Base-by-base conservation (phyloP, 257 asterid genomes). In the Ilex asprella region DNA sequence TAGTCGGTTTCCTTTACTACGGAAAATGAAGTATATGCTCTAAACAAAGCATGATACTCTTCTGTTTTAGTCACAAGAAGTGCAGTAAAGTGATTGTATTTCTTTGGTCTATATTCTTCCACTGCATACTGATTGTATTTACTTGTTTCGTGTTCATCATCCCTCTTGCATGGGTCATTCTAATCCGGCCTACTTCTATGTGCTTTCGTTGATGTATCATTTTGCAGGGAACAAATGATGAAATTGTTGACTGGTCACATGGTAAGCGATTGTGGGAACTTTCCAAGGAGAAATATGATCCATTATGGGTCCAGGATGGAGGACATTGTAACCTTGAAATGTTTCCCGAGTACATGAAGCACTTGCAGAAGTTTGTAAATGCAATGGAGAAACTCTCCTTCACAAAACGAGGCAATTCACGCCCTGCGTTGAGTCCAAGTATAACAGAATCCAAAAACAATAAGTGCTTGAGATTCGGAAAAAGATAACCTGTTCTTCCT, bases 251-350 rank as follows among this genome's bases (percentile, higher is more conserved):
- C 69, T 86, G 71, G 63, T 89, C 97, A 56, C 97, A 89, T 12
- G 99, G 99, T 12, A 93, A 93, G 83, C 80, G 97, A 65, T 71
- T 87, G 15, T 87, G 97, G 96, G 97, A 93, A 79, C 96, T 93
- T n/a, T 77, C 99, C 6, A 72, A 74, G 73, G 99, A 93, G 74
- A 93, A 93, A 72, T 93, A 93, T 16, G 99, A 93, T 43, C 99
- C 96, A 0, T 64, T 89, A 65, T 93, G 99, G 99, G 84, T 93
- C 55, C 73, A 84, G 76, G 97, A 97, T 4, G 96, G 97, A 47
- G 95, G 99, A 16, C 99, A 93, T 58, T 90, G 99, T 78, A 93
- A 93, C 75, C 85, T 93, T 12, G 99, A 93, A 68, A 93, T 96
- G 7, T 93, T 80, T 68, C 97, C 94, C 0, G 97, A 85, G 77